Percentiles rank a stretch among this genome's conserved stretches.
Conservation (phyloP, 2,329 filamentous ascomycete genomes). For the Macrophomina tecta region DNA sequence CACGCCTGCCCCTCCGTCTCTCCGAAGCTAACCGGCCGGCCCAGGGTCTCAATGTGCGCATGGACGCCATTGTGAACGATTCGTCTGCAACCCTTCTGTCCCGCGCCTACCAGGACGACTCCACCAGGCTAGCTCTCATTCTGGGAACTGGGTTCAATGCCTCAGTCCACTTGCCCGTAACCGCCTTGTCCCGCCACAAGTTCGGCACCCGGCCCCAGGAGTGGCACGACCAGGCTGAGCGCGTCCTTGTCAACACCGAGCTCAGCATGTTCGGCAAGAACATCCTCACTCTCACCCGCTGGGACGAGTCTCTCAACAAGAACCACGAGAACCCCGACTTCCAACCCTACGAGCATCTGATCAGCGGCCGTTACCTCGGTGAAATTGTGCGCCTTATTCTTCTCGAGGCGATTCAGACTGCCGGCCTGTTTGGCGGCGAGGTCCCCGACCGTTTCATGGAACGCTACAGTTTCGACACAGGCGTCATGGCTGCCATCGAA, state of each 20-base stretch:
- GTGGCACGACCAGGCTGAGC: slow-evolving; percentile 63
- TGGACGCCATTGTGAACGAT: slow-evolving; percentile 70
- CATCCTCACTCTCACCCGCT: slow-evolving; percentile 64
- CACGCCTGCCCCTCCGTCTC: slow-evolving; percentile 20
- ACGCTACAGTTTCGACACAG: slow-evolving; percentile 65
- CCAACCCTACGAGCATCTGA: slow-evolving; percentile 69
- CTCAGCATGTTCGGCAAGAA: slow-evolving; percentile 69
- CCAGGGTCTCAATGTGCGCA: slow-evolving; percentile 60
- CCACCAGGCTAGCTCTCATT: slow-evolving; percentile 68
- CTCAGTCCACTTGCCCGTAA: slow-evolving; percentile 65
- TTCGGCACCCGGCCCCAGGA: slow-evolving; percentile 61
- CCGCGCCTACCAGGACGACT: slow-evolving; percentile 65
- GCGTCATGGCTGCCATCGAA: slow-evolving; percentile 64
- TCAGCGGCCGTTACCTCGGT: slow-evolving; percentile 67
- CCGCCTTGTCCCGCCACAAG: slow-evolving; percentile 60
- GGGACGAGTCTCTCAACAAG: slow-evolving; percentile 66
- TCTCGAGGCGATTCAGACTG: slow-evolving; percentile 63
- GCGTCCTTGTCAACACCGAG: slow-evolving; percentile 70
- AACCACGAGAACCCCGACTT: slow-evolving; percentile 65
- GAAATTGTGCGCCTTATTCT: slow-evolving; percentile 68
- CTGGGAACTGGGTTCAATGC: slow-evolving; percentile 70
- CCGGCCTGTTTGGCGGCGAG: slow-evolving; percentile 62
- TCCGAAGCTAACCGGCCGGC: slow-evolving; percentile 32
- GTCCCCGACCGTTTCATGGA: slow-evolving; percentile 62
- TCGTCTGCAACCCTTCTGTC: slow-evolving; percentile 66